Evolutionary conservation across 257 asterid genomes (phyloP).

Genomic region (Solanum paucissectum): DNA sequence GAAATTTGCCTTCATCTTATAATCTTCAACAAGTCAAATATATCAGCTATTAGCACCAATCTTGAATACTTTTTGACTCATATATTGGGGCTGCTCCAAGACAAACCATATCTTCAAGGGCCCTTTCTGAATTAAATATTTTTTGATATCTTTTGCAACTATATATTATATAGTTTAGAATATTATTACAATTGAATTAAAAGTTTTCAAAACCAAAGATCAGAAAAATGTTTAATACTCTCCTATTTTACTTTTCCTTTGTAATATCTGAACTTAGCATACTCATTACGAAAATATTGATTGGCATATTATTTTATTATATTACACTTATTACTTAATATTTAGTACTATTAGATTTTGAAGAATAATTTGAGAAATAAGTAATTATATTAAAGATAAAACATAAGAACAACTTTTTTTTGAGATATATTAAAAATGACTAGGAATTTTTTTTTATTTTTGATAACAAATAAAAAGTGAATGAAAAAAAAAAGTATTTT

Average conservation of each 20-base stretch:
- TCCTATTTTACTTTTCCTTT: background rate
- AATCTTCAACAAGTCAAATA: background rate
- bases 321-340: fast-evolving
- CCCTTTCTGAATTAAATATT: background rate
- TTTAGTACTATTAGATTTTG: too few relatives aligned
- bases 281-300: too few relatives aligned
- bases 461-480: too few relatives aligned
- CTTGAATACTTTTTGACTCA: background rate
- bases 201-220: background rate
- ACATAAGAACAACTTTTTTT: too few relatives aligned
- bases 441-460: too few relatives aligned
- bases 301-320: too few relatives aligned
- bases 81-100: background rate
- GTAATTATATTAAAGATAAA: too few relatives aligned
- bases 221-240: background rate
- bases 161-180: background rate
- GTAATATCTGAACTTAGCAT: background rate
- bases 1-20: background rate
- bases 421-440: too few relatives aligned
- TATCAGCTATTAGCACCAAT: background rate
- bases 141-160: background rate
- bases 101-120: background rate
- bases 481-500: background rate
- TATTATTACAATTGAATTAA: background rate
- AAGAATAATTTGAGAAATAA: too few relatives aligned